Base-by-base conservation (phyloP, 2,329 filamentous ascomycete species). In the Rugonectria rugulosa region DNA sequence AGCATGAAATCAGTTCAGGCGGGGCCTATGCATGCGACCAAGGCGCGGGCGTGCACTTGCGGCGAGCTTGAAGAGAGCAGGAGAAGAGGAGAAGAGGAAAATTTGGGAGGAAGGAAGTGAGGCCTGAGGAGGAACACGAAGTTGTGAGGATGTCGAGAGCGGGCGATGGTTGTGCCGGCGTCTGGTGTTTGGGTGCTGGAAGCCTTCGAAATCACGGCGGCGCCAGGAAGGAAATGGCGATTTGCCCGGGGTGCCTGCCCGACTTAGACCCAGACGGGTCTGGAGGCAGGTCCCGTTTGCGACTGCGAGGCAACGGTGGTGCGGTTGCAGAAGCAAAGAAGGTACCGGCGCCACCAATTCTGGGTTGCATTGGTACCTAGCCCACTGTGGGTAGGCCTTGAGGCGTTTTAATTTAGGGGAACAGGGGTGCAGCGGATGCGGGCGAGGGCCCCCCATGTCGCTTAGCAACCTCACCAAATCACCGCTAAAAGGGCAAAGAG, bases 371-470 rank as follows among this genome's bases (percentile, higher is more conserved):
- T 29, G 56, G 32, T 68, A 68, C 65, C 45, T 64, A 21, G 10
- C 31, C 44, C 50, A 49, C 41, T 54, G 44, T 50, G 54, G 52
- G 26, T 54, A 26, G 48, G 24, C 19, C 46, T 14, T 19, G 37
- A 56, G 58, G 53, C 41, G 42, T 62, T 63, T 65, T 68, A 70
- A 70, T 70, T 58, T 70, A 66, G 66, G 58, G 62, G 58, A 66
- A 66, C 68, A 66, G 55, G 68, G 68, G 49, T 62, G 19, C 17
- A 54, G 45, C 63, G 62, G 63, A 57, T 59, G 59, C 59, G 53
- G 60, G 37, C 43, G 53, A 29, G 64, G 63, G 37, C 26, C 32
- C 26, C 32, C 17, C 6, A 40, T 24, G 32, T 54, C 34, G 31
- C 60, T 53, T 42, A 32, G n/a, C 31, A 24, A 20, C n/a, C 44